Conservation (phyloP, 2,329 filamentous ascomycete species). For the Diaporthe aspalathi region DNA sequence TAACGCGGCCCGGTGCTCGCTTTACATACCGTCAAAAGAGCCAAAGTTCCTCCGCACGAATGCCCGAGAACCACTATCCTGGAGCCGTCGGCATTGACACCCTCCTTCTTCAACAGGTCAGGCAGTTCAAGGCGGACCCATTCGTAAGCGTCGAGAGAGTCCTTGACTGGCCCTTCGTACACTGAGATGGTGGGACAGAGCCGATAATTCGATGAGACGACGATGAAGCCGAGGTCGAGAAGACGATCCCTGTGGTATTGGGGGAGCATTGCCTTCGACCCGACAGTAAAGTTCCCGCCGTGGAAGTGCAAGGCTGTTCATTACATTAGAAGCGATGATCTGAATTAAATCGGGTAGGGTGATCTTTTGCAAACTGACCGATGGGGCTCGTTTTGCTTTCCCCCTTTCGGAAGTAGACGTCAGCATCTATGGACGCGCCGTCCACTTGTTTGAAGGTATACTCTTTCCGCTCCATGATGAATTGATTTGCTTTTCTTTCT, state of each 20-base stretch:
- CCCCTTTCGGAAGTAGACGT: background rate
- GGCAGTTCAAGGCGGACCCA: background rate
- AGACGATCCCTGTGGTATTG: background rate
- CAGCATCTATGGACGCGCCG: background rate
- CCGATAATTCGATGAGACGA: background rate
- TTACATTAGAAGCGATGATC: background rate
- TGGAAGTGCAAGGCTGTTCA: background rate
- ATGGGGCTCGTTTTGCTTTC: background rate
- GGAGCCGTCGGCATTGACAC: background rate
- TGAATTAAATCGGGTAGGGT: background rate
- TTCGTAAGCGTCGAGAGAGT: background rate
- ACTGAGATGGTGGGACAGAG: background rate
- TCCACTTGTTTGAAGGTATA: constrained; percentile 6
- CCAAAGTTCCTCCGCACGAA: background rate
- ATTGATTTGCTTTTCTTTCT: too few species aligned
- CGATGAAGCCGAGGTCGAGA: background rate
- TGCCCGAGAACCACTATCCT: background rate
- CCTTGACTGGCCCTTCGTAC: background rate
- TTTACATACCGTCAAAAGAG: background rate
- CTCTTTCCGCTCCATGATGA: background rate
- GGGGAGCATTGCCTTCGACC: background rate
- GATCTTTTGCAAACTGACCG: background rate
- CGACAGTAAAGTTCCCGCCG: background rate
- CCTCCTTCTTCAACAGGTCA: background rate
- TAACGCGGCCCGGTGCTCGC: too few species aligned